A percentile compares a stretch with the other conserved stretches of the same genome.
Conservation (phyloP, 2,329 filamentous ascomycete species). For the Scedosporium boydii region DNA sequence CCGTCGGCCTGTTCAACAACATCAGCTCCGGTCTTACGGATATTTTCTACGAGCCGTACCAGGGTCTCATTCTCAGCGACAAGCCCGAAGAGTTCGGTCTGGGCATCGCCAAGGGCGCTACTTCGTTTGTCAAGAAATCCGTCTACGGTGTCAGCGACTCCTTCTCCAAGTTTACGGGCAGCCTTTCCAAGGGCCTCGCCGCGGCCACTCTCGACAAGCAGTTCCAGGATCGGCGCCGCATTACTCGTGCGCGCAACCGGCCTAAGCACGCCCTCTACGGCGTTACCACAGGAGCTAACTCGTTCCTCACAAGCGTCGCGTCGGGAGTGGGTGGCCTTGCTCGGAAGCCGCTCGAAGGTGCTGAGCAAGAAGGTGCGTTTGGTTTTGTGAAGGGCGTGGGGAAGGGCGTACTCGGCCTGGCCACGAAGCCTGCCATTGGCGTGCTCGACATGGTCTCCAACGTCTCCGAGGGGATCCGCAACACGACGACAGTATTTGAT, state of each 20-base stretch:
- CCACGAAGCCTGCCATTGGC: slow-evolving; percentile 93
- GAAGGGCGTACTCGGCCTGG: slow-evolving; percentile 87
- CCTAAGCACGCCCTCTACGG: slow-evolving; percentile 97
- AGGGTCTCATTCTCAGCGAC: slow-evolving; percentile 93
- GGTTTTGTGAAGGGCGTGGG: slow-evolving; percentile 98
- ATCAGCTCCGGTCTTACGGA: slow-evolving; percentile 94
- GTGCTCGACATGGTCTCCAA: slow-evolving; percentile 96
- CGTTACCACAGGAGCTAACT: slow-evolving; percentile 90
- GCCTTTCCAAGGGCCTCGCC: slow-evolving; percentile 90
- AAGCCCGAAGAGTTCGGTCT: slow-evolving; percentile 89
- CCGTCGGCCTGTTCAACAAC: slow-evolving; percentile 95
- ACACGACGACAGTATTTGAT: slow-evolving; percentile 97
- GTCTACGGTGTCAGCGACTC: slow-evolving; percentile 97
- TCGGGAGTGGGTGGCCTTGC: slow-evolving; percentile 91
- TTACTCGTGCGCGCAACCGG: slow-evolving; percentile 83
- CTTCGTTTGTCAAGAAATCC: slow-evolving; percentile 96
- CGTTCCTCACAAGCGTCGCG: slow-evolving; percentile 83
- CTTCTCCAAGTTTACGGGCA: slow-evolving; percentile 95
- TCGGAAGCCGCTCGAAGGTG: slow-evolving; percentile 87
- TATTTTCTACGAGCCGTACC: slow-evolving; percentile 99
- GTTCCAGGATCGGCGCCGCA: slow-evolving; percentile 92
- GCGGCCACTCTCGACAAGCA: slow-evolving; percentile 96
- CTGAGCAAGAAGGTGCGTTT: slow-evolving; percentile 85
- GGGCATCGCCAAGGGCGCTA: slow-evolving; percentile 92
- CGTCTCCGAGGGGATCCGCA: slow-evolving; percentile 92